These are phyloP conservation scores for Westerdykella sp. DNA, from an alignment of 2,329 filamentous ascomycete genomes.

Conservation along the genomic window DNA sequence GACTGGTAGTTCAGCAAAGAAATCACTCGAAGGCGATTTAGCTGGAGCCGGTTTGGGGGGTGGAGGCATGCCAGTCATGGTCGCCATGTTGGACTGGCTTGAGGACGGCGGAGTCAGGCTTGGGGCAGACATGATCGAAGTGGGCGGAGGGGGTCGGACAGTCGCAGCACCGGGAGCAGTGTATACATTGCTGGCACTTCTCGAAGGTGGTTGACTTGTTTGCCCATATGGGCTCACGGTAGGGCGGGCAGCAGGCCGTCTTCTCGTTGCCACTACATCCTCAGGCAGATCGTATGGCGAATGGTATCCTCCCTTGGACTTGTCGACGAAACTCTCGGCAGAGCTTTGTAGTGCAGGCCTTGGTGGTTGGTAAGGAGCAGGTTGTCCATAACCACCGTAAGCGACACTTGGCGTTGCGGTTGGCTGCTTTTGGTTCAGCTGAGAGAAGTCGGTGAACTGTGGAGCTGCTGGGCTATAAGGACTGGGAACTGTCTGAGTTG, in stretches of 20 bases:
- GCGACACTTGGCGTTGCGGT: constrained; percentile 14
- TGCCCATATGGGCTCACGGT: constrained; percentile 24
- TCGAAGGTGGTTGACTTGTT: constrained; percentile 48
- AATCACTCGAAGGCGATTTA: constrained; percentile 34
- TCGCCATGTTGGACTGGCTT: constrained; percentile 31
- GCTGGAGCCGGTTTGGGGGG: constrained; percentile 22
- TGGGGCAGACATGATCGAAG: constrained; percentile 27
- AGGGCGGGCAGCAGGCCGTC: constrained; percentile 41
- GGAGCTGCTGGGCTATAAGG: constrained; percentile 48
- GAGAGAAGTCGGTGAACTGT: constrained; percentile 44
- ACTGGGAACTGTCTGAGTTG: constrained; percentile 27
- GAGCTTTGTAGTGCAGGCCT: constrained; percentile 47
- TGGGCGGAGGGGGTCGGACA: constrained; percentile 16
- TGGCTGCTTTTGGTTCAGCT: constrained; percentile 21
- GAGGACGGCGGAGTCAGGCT: constrained; percentile 39
- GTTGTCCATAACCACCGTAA: constrained; percentile 30
- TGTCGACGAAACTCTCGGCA: constrained; percentile 78
- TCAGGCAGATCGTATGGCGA: constrained; percentile 95
- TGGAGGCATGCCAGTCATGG: constrained; percentile 25
- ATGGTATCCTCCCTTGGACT: constrained; percentile 83
- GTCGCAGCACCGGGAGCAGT: constrained; percentile 14
- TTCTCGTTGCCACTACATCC: constrained; percentile 69
- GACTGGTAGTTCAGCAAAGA: constrained; percentile 46
- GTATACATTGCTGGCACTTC: constrained; percentile 57
- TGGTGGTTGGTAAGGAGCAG: constrained; percentile 19